phyloP scores from a whole-genome alignment of 2,329 filamentous ascomycete genomes.

The Trichoderma simmonsii region DNA sequence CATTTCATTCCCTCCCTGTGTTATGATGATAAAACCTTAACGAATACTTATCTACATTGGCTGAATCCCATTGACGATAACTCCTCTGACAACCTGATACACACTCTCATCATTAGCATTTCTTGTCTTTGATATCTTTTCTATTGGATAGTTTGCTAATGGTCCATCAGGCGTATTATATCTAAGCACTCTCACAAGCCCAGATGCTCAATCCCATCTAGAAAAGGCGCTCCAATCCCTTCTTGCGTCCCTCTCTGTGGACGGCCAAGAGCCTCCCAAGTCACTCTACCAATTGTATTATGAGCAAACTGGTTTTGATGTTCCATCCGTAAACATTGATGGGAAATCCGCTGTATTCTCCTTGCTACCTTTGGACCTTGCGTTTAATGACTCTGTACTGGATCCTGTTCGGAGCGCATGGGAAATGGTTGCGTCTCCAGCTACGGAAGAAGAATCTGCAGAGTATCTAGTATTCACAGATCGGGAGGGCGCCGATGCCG shows the following conservation, averaged over 20 bases:
- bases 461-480: slow-evolving; percentile 79
- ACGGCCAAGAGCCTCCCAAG: slow-evolving; percentile 28
- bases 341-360: slow-evolving; percentile 55
- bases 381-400: slow-evolving; percentile 70
- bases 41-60: slow-evolving; percentile 99
- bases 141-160: background rate
- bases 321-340: slow-evolving; percentile 31
- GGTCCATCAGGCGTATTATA: slow-evolving; percentile 36
- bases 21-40: slow-evolving; percentile 76
- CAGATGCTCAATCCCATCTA: slow-evolving; percentile 37
- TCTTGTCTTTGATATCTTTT: background rate
- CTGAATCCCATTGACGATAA: slow-evolving; percentile 88
- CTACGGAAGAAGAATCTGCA: slow-evolving; percentile 40
- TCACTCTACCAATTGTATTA: slow-evolving; percentile 55
- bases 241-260: slow-evolving; percentile 32
- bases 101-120: slow-evolving; percentile 27
- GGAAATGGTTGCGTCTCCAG: slow-evolving; percentile 57
- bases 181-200: slow-evolving; percentile 36
- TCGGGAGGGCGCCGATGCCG: slow-evolving; percentile 58
- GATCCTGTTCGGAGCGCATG: slow-evolving; percentile 67
- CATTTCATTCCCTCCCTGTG: slow-evolving; percentile 33
- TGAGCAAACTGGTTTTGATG: slow-evolving; percentile 43
- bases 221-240: slow-evolving; percentile 42
- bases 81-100: slow-evolving; percentile 88
- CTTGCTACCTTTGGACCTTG: slow-evolving; percentile 59